Base-by-base conservation (phyloP, 208 protist genomes). In the Acanthamoeba culbertsoni region DNA sequence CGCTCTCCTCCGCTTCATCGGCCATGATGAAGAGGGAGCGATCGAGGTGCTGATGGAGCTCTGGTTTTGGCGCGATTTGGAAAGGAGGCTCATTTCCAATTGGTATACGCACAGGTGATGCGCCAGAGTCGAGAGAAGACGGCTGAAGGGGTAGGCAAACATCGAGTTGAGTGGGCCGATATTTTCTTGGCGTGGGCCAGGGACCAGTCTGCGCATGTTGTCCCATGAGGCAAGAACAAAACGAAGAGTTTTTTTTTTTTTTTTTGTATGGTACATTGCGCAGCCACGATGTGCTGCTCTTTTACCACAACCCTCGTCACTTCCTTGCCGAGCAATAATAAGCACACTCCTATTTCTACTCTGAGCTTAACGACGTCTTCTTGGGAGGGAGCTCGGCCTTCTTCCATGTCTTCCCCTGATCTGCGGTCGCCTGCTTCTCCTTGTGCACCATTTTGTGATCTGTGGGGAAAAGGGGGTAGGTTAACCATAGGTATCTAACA, bases 331-430 rank as follows among this genome's bases (percentile, higher is more conserved):
- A n/a, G n/a, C n/a, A n/a, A n/a, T n/a, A n/a, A n/a, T n/a, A n/a
- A n/a, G n/a, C n/a, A n/a, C n/a, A n/a, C n/a, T n/a, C n/a, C n/a
- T n/a, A n/a, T n/a, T n/a, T n/a, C n/a, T n/a, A n/a, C n/a, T n/a
- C n/a, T n/a, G n/a, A n/a, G n/a, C n/a, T n/a, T n/a, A n/a, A n/a
- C n/a, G n/a, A n/a, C n/a, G n/a, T n/a, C 62, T 79, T 79, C 68
- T 79, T 79, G 68, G 68, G 40, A 14, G 68, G 68, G 20, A 79
- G 40, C 68, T 79, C 68, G 40, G 68, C 68, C 68, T 53, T 79
- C 40, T 79, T 79, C 68, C 68, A 79, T 16, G 65, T 12, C 40
- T 79, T 10, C 14, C 23, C 35, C 5, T 8, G 62, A 12, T 77
- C 68, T 14, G 68, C 40, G 14, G 14, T 79, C 37, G 37, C 68